Evolutionary conservation across 2,329 filamentous ascomycete species (phyloP), one percentile per base, ranked within the genome.

Genomic region (Aspergillus novoparasiticus): DNA sequence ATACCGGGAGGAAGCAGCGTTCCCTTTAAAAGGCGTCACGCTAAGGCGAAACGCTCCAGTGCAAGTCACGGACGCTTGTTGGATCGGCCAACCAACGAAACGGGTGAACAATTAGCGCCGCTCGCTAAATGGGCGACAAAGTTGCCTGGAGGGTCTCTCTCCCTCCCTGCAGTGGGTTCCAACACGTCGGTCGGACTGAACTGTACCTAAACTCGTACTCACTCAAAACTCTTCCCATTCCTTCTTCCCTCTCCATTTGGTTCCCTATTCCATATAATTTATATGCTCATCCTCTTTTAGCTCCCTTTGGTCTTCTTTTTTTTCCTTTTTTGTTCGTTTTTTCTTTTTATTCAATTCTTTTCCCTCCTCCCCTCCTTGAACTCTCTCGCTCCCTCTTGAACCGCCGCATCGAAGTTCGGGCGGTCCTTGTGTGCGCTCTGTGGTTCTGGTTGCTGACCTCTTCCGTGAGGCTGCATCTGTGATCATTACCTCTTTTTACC

Each of bases 401-500:
- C 39, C 39, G 39, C 39, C 39, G 39, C 39, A 41, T 34, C 54
- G 53, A 61, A 61, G 66, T 54, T 67, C 46, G 69, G 69, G 67
- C 69, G 73, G 73, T 73, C 70, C 67, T 65, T 68, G 71, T 72
- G 60, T 63, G 60, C 57, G 70, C 72, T 60, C 32, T 71, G 72
- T 75, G 74, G 72, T 74, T 70, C 63, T 71, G 72, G 73, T 75
- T 41, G 73, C 75, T 73, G 71, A 72, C 75, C 75, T 78, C 75
- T 72, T 67, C 68, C 66, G 68, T 69, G 76, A 77, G 75, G 74
- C 73, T 75, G 75, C 73, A 77, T 75, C 74, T 69, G 66, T 68
- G 67, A 68, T 65, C 69, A 69, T 67, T 67, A 64, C 63, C 62
- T 66, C 64, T 67, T 66, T 70, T 69, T 67, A 68, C 68, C 68